phyloP scores from a whole-genome alignment of 1,284 basidiomycete species.

The Singerocomus rubriflavus region DNA sequence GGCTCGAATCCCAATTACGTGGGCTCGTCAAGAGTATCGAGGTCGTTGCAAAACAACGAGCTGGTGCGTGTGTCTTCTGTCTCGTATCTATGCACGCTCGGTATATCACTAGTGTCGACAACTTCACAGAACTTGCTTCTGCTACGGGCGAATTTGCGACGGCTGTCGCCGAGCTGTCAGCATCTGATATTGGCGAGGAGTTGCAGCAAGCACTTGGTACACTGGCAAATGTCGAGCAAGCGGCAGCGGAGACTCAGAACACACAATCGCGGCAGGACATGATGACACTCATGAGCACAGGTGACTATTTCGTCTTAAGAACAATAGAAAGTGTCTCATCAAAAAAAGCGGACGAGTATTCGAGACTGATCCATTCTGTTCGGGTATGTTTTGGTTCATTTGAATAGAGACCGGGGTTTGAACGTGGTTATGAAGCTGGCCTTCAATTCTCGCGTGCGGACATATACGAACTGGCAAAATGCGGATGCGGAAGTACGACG shows the following conservation, averaged over 20 bases:
- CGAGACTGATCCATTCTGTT: slow-evolving; percentile 86
- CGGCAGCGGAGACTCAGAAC: slow-evolving; percentile 67
- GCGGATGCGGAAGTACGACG: slow-evolving; percentile 76
- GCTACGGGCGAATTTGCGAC: slow-evolving; percentile 73
- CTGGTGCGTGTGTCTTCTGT: slow-evolving; percentile 43
- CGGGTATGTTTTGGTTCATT: slow-evolving; percentile 47
- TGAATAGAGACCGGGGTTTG: not conserved
- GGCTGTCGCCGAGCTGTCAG: slow-evolving; percentile 60
- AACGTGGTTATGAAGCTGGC: slow-evolving; percentile 54
- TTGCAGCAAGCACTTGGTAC: slow-evolving; percentile 65
- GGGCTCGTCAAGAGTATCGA: slow-evolving; percentile 86
- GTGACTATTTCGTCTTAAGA: slow-evolving; percentile 32
- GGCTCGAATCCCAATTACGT: slow-evolving; percentile 86
- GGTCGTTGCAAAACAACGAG: slow-evolving; percentile 74
- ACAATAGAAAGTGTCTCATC: slow-evolving; percentile 16
- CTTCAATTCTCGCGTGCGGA: slow-evolving; percentile 82
- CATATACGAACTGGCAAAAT: slow-evolving; percentile 77
- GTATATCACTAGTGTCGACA: not conserved
- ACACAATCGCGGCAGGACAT: slow-evolving; percentile 78
- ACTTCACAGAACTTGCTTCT: slow-evolving; percentile 58
- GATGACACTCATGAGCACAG: slow-evolving; percentile 72
- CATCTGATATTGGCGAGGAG: slow-evolving; percentile 73
- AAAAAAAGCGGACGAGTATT: slow-evolving; percentile 79
- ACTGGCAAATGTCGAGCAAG: slow-evolving; percentile 71
- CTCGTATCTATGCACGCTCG: not conserved